phyloP scores from a whole-genome alignment of 768 basidiomycete species.

The Pleurotus citrinopileatus region DNA sequence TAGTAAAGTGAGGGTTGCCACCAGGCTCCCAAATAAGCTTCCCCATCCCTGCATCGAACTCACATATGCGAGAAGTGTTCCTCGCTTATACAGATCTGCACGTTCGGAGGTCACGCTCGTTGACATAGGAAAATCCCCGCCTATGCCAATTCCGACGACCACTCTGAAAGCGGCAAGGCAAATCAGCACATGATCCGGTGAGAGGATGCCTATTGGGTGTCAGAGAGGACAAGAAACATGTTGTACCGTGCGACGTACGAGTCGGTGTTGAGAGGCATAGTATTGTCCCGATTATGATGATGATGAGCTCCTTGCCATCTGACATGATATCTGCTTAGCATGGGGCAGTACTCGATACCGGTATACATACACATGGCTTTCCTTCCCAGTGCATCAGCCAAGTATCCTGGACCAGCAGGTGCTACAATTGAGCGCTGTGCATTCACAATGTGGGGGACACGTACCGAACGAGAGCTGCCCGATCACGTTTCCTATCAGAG shows the following conservation, averaged over 20 bases:
- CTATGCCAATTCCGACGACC: constrained; percentile 73
- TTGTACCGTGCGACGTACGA: constrained; percentile 23
- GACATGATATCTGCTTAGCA: background rate
- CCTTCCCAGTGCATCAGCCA: constrained; percentile 65
- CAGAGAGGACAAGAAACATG: background rate
- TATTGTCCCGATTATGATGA: constrained; percentile 78
- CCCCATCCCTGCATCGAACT: constrained; percentile 82
- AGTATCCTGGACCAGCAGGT: constrained; percentile 41
- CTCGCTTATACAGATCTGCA: constrained; percentile 60
- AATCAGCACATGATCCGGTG: constrained; percentile 50
- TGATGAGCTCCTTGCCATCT: constrained; percentile 79
- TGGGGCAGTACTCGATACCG: background rate
- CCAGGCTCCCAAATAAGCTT: constrained; percentile 57
- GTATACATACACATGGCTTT: constrained; percentile 55
- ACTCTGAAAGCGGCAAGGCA: constrained; percentile 69
- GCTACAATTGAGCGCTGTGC: background rate
- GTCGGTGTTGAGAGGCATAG: constrained; percentile 66
- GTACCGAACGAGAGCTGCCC: constrained; percentile 64
- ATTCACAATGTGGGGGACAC: background rate
- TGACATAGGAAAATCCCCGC: constrained; percentile 79
- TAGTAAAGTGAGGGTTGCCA: constrained; percentile 62
- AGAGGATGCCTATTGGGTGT: constrained; percentile 24
- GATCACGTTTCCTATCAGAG: constrained; percentile 72
- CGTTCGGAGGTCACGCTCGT: constrained; percentile 68
- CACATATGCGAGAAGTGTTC: constrained; percentile 71